Percentiles rank a stretch among this genome's conserved stretches.
Conservation (phyloP, 2,329 filamentous ascomycete species). For the Magnaporthiopsis rhizophila region DNA sequence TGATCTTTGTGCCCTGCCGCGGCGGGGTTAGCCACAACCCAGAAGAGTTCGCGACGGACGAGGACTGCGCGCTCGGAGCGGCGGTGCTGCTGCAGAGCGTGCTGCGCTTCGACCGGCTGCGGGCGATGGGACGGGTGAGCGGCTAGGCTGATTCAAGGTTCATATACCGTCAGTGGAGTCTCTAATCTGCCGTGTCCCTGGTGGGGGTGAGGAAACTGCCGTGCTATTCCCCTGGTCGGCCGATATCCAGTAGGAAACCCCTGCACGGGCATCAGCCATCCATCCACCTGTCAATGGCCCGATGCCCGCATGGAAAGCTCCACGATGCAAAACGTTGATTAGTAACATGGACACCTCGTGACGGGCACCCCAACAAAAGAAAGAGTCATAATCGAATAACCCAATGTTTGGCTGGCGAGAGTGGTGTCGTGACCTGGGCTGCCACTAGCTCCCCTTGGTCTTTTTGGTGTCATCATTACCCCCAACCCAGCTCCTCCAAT, state of each 20-base stretch:
- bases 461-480: background rate
- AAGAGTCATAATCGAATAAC: background rate
- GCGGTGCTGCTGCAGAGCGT: constrained; percentile 34
- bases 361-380: background rate
- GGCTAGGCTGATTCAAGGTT: background rate
- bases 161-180: too few relatives aligned
- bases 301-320: background rate
- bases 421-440: background rate
- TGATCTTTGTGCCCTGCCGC: constrained; percentile 59
- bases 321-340: background rate
- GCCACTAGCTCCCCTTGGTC: background rate
- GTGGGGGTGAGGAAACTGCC: background rate
- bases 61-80: constrained; percentile 48
- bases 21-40: constrained; percentile 58
- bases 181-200: background rate
- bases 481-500: background rate
- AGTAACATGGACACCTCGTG: background rate
- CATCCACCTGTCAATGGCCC: too few relatives aligned
- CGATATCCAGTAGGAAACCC: too few relatives aligned
- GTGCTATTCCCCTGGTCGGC: too few relatives aligned
- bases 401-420: background rate
- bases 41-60: constrained; percentile 50
- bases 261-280: too few relatives aligned
- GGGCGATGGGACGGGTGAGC: constrained; percentile 1
- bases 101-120: constrained; percentile 16